Evolutionary conservation across 2,329 filamentous ascomycete species (phyloP).

Genomic region (Curvularia sp.): DNA sequence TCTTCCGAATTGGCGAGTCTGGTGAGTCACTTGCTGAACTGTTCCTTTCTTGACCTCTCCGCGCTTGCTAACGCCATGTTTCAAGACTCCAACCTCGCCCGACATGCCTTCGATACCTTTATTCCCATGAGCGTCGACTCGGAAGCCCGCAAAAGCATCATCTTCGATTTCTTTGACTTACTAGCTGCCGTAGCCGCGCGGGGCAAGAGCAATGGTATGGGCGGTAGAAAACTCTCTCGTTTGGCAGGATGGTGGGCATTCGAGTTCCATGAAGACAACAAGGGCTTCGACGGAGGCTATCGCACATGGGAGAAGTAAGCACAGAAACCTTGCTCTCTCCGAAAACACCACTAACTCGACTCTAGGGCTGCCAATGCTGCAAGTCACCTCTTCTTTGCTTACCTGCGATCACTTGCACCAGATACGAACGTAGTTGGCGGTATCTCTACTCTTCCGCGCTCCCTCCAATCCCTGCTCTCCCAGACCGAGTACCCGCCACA

Average conservation of each 20-base stretch:
- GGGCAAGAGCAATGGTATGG: slow-evolving; percentile 90
- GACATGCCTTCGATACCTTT: slow-evolving; percentile 94
- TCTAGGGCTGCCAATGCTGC: slow-evolving; percentile 88
- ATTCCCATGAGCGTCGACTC: slow-evolving; percentile 93
- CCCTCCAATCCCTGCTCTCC: slow-evolving; percentile 85
- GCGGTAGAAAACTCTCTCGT: slow-evolving; percentile 89
- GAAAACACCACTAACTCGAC: slow-evolving; percentile 36
- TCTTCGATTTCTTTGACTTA: slow-evolving; percentile 96
- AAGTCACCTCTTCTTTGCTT: slow-evolving; percentile 97
- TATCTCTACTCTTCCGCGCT: slow-evolving; percentile 86
- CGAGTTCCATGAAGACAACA: slow-evolving; percentile 83
- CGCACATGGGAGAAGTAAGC: slow-evolving; percentile 81
- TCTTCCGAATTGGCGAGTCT: slow-evolving; percentile 93
- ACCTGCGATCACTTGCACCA: slow-evolving; percentile 88
- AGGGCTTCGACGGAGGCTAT: slow-evolving; percentile 94
- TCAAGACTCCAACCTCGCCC: slow-evolving; percentile 86
- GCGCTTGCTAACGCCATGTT: slow-evolving; percentile 26
- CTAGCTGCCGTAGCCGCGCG: slow-evolving; percentile 89
- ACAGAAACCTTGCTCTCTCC: not conserved
- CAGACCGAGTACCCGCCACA: slow-evolving; percentile 95
- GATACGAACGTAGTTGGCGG: slow-evolving; percentile 73
- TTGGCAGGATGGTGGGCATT: slow-evolving; percentile 99
- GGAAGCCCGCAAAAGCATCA: slow-evolving; percentile 82
- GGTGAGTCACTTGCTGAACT: slow-evolving; percentile 61
- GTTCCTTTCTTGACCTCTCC: slow-evolving; percentile 5